phyloP scores from a whole-genome alignment of 345 rosid genomes.

The Viola odorata region DNA sequence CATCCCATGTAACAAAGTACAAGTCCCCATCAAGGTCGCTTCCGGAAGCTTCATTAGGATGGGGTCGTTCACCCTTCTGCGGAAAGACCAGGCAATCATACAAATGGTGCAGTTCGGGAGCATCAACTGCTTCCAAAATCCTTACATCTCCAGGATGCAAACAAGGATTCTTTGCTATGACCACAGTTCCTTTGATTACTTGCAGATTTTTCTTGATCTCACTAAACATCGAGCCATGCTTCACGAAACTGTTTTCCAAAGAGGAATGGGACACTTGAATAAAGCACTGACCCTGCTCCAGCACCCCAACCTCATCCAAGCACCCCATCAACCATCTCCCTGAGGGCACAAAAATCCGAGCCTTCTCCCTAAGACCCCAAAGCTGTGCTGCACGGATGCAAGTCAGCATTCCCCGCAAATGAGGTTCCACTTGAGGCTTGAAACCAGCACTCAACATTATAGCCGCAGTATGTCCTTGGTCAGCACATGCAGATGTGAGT shows the following conservation, averaged over 20 bases:
- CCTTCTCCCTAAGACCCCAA: conserved; percentile 13
- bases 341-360: conserved; percentile 18
- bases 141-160: conserved; percentile 61
- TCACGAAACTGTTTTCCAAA: neutral
- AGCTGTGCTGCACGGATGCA: conserved; percentile 18
- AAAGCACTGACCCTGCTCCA: conserved; percentile 30
- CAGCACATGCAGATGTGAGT: conserved; percentile 15
- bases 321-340: conserved; percentile 32
- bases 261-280: conserved; percentile 13
- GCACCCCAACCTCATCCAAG: conserved; percentile 23
- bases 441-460: conserved; percentile 13
- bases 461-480: conserved; percentile 8
- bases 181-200: conserved; percentile 19
- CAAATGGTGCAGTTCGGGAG: conserved; percentile 42
- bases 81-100: conserved; percentile 58
- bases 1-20: conserved; percentile 40
- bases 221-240: neutral
- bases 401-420: conserved; percentile 22
- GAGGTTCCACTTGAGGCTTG: conserved; percentile 20
- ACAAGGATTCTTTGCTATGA: conserved; percentile 56
- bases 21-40: conserved; percentile 39
- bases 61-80: conserved; percentile 42
- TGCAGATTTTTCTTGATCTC: neutral
- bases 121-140: conserved; percentile 44
- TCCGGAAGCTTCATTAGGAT: conserved; percentile 38